These are phyloP conservation scores for Pichia sp. DNA, from an alignment of 1,139 yeast genomes.

Conservation along the genomic window DNA sequence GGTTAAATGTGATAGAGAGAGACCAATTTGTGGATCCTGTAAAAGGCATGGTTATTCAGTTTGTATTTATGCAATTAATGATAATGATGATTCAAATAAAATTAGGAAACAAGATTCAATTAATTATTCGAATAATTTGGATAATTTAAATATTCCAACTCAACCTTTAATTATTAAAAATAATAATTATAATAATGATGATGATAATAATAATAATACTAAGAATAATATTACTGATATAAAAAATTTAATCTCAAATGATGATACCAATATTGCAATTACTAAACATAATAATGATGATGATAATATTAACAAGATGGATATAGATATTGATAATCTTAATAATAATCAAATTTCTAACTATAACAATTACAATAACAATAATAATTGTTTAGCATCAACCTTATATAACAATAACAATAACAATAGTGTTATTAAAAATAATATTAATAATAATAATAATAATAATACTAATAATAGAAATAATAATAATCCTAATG, in stretches of 20 bases:
- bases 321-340: neutral
- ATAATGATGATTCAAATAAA: constrained; percentile 11
- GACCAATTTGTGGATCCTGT: constrained; percentile 49
- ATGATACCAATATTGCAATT: neutral
- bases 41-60: constrained; percentile 28
- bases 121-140: neutral
- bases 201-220: neutral
- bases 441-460: too few relatives aligned
- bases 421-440: too few relatives aligned
- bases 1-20: constrained; percentile 42
- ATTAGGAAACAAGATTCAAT: constrained; percentile 7
- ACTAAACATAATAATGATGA: neutral
- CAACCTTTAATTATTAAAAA: neutral
- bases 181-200: neutral
- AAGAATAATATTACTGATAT: too few relatives aligned
- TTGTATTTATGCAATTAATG: constrained; percentile 20
- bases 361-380: too few relatives aligned
- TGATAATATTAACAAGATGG: neutral
- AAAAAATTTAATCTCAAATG: neutral
- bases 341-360: too few relatives aligned
- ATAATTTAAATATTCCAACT: too few relatives aligned
- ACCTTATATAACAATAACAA: too few relatives aligned
- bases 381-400: too few relatives aligned
- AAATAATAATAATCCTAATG: neutral
- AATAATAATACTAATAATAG: too few relatives aligned